Evolutionary conservation across 163 green algal genomes (phyloP).

Genomic region (Coccomyxa subellipsoidea): DNA sequence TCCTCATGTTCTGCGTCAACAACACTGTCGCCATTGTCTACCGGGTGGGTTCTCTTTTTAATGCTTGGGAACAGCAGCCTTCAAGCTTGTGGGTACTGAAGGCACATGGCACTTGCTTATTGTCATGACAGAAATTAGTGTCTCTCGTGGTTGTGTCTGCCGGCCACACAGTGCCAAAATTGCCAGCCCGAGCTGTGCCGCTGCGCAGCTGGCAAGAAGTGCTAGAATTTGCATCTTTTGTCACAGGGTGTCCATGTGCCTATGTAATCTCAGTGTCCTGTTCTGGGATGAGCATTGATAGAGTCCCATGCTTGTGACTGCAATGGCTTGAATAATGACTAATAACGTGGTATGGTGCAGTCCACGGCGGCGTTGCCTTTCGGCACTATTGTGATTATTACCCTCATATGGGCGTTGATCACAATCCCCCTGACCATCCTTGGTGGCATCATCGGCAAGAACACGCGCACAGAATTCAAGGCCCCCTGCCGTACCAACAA

Average conservation of each 20-base stretch:
- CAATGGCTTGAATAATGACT: not conserved
- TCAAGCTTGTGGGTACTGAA: too few species aligned
- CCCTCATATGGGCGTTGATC: slow-evolving; percentile 92
- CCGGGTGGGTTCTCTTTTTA: not conserved
- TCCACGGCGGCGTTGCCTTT: slow-evolving; percentile 76
- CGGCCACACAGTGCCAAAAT: too few species aligned
- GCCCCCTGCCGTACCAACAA: slow-evolving; percentile 81
- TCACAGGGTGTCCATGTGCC: too few species aligned
- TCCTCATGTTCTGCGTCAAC: slow-evolving; percentile 79
- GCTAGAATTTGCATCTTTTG: too few species aligned
- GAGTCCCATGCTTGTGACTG: not conserved
- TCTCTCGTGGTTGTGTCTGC: too few species aligned
- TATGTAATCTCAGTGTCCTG: too few species aligned
- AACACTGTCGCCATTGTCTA: slow-evolving; percentile 91
- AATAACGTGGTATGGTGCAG: not conserved
- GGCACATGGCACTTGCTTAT: too few species aligned
- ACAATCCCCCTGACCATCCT: slow-evolving; percentile 93
- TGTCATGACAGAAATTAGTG: too few species aligned
- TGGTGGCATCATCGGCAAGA: slow-evolving; percentile 93
- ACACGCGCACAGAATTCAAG: slow-evolving; percentile 66
- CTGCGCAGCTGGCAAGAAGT: too few species aligned
- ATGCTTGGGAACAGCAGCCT: too few species aligned
- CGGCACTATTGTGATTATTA: slow-evolving; percentile 87
- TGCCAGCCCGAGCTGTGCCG: too few species aligned
- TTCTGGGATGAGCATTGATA: not conserved